phyloP scores from a whole-genome alignment of 371 early-diverging fungal species.

The Lichtheimia corymbifera region DNA sequence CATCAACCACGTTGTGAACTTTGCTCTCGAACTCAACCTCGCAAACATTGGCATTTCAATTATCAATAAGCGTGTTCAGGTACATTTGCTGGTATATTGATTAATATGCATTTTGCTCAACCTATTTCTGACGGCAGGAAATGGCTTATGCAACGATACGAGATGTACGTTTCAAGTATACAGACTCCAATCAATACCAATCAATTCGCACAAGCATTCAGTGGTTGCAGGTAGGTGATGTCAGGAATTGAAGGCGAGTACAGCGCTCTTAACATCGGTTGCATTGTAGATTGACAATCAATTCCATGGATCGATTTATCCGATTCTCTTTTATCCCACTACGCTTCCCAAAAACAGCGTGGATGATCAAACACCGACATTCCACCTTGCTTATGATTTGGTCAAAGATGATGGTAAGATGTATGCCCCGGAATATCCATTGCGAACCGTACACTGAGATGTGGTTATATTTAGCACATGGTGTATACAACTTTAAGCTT shows the following conservation, averaged over 20 bases:
- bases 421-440: no score
- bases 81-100: constrained; percentile 2
- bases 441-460: no score
- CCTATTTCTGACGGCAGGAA: constrained; percentile 52
- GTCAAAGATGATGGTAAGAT: constrained; percentile 71
- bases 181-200: constrained; percentile 70
- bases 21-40: constrained; percentile 28
- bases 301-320: constrained; percentile 68
- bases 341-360: constrained; percentile 59
- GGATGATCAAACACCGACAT: constrained; percentile 46
- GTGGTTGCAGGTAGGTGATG: constrained; percentile 67
- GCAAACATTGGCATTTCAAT: constrained; percentile 81
- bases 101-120: neutral
- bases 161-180: constrained; percentile 64
- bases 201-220: constrained; percentile 63
- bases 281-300: constrained; percentile 82
- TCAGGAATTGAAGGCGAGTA: neutral
- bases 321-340: constrained; percentile 85
- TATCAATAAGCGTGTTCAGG: constrained; percentile 53
- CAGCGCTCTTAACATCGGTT: neutral
- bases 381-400: constrained; percentile 61
- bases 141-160: constrained; percentile 73
- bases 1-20: constrained; percentile 39
- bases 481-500: constrained; percentile 80
- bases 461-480: constrained; percentile 49